Conservation (phyloP, 768 basidiomycete species). For the Tulasnella calospora region DNA sequence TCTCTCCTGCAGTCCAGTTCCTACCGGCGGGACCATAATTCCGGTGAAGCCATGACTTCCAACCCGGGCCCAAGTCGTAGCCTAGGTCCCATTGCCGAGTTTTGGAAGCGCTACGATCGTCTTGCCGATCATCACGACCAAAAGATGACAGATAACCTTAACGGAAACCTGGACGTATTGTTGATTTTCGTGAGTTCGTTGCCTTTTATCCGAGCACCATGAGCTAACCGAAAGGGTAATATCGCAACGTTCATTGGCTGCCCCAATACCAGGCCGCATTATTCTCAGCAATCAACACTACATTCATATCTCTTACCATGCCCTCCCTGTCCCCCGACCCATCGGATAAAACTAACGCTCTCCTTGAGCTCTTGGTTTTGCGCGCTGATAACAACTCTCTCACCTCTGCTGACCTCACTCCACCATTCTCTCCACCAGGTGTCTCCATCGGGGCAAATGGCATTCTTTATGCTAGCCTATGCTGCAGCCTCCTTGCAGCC, state of each 20-base stretch:
- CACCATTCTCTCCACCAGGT: neutral
- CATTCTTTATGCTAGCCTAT: constrained; percentile 2
- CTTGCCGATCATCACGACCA: neutral
- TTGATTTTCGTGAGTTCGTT: no score
- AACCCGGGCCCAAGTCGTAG: no score
- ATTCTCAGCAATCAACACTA: constrained; percentile 5
- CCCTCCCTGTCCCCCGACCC: neutral
- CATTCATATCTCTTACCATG: neutral
- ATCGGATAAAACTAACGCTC: constrained; percentile 5
- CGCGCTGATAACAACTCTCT: neutral
- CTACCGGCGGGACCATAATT: no score
- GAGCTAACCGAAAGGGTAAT: no score
- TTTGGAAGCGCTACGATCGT: no score
- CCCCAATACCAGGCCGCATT: neutral
- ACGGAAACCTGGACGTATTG: neutral
- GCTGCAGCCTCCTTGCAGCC: neutral
- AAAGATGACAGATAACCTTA: neutral
- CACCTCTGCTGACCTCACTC: neutral
- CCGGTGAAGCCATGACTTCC: no score
- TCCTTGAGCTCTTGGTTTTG: neutral
- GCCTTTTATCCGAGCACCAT: no score
- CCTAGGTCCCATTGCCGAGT: no score
- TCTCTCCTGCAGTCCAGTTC: no score
- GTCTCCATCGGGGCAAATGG: neutral
- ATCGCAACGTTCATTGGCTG: no score